A percentile compares a stretch with the other conserved stretches of the same genome.
Conservation (phyloP, 768 basidiomycete species). For the Porpolomopsis calyptriformis region DNA sequence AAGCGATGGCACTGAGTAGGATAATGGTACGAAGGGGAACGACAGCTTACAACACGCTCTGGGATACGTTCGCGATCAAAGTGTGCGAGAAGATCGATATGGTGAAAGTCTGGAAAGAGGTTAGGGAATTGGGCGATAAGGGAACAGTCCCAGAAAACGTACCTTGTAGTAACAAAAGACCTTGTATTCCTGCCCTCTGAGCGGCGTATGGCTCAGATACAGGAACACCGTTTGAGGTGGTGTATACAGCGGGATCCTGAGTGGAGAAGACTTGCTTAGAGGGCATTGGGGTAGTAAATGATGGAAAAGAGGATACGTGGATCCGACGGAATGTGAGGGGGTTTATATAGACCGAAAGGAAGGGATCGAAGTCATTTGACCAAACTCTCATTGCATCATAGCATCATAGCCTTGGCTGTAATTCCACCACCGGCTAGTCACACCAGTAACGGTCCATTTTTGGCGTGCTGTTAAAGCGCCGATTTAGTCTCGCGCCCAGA, state of each 20-base stretch:
- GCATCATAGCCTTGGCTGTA: too few relatives aligned
- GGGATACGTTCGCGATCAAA: slow-evolving; percentile 95
- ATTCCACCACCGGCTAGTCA: too few relatives aligned
- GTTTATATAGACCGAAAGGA: background rate
- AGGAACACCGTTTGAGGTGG: slow-evolving; percentile 77
- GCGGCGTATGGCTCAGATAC: slow-evolving; percentile 67
- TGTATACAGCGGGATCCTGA: slow-evolving; percentile 60
- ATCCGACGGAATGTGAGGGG: background rate
- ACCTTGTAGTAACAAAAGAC: slow-evolving; percentile 89
- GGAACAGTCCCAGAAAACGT: slow-evolving; percentile 5
- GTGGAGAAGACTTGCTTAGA: slow-evolving; percentile 44
- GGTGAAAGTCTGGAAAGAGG: slow-evolving; percentile 58
- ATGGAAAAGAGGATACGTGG: background rate
- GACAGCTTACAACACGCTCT: slow-evolving; percentile 66
- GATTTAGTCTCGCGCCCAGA: too few relatives aligned
- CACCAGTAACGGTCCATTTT: too few relatives aligned
- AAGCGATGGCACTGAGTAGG: slow-evolving; percentile 20
- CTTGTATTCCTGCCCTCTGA: slow-evolving; percentile 62
- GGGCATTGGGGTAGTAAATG: slow-evolving; percentile 38
- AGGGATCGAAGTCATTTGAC: too few relatives aligned
- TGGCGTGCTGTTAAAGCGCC: too few relatives aligned
- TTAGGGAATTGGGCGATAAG: slow-evolving; percentile 10
- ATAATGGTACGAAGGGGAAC: background rate
- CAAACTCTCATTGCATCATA: too few relatives aligned
- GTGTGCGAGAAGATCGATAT: slow-evolving; percentile 83